Base-by-base conservation (phyloP, 352 stramenopile genomes). In the Phytophthora colocasiae region DNA sequence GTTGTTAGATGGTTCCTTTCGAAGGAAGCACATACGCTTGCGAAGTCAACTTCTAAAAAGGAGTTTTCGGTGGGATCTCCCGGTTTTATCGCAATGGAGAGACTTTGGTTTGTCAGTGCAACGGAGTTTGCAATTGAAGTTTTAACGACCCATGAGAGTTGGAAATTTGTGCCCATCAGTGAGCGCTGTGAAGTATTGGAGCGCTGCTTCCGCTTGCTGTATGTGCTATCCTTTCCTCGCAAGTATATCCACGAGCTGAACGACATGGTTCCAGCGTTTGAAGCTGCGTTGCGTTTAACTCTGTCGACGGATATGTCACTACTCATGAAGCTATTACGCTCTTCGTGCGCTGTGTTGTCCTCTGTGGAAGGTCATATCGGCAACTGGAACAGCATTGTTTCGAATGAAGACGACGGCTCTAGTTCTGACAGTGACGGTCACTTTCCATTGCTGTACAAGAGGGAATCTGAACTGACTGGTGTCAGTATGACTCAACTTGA, bases 121-220 rank as follows among this genome's bases (percentile, higher is more conserved):
- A 71, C 85, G 6, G 81, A 90, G 39, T 90, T 90, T 61, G 63
- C 71, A 27, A 67, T 89, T 40, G 81, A 90, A 60, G 67, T 90
- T 10, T 40, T 92, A 36, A 71, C 73, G 12, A 87, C 76, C 1
- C 72, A 90, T 43, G 81, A 92, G 46, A 87, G 71, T 44, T 92
- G 83, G 83, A 76, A 80, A 46, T 92, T 92, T 62, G 58, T 63
- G 32, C 58, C 59, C 5, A 66, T 73, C 2, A 43, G 32, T 10
- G 69, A 77, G 17, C 83, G 78, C 31, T 89, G 73, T 43, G 64
- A 85, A 48, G 40, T 90, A 14, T 64, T 68, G 4, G 74, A 90
- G 39, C 70, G 78, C 24, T 89, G 78, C 49, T 85, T 87, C 44
- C 81, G 78, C 12, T 50, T 89, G 10, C 60, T 90, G 6, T 81